Conservation (phyloP, 257 asterid species). For the Capsicum chinense region DNA sequence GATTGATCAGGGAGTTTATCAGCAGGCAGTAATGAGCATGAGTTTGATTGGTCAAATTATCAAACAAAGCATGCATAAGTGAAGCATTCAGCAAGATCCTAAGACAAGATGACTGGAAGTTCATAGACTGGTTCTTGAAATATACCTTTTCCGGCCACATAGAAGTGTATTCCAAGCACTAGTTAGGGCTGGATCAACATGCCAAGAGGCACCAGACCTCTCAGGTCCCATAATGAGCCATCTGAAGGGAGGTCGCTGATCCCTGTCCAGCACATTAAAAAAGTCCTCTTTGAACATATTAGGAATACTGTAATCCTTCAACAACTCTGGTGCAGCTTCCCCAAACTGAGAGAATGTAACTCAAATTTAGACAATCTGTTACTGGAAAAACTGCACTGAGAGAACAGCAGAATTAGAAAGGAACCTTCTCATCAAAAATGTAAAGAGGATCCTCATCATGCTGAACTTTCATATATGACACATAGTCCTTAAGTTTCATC, state of each 20-base stretch:
- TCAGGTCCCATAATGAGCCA: conserved; percentile 98
- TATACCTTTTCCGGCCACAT: conserved; percentile 93
- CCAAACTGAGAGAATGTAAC: conserved; percentile 65
- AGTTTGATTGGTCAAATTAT: conserved; percentile 22
- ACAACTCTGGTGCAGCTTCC: conserved; percentile 77
- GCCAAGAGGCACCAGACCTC: conserved; percentile 99
- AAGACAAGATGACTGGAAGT: conserved; percentile 16
- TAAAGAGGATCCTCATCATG: conserved; percentile 98
- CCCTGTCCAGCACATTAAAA: conserved; percentile 79
- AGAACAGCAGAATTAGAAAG: conserved; percentile 34
- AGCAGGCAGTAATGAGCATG: not conserved
- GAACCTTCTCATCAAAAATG: conserved; percentile 89
- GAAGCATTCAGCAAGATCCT: conserved; percentile 25
- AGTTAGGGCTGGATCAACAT: conserved; percentile 97
- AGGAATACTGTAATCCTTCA: conserved; percentile 83
- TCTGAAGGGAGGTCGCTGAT: conserved; percentile 89
- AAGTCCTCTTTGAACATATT: conserved; percentile 88
- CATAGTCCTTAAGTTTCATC: conserved; percentile 83
- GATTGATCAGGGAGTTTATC: not conserved
- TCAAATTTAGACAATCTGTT: conserved; percentile 31
- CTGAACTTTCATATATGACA: conserved; percentile 76
- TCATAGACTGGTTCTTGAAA: conserved; percentile 5
- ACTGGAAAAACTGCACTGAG: conserved; percentile 33
- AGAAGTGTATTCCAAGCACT: conserved; percentile 99
- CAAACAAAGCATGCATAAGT: not conserved